phyloP scores from a whole-genome alignment of 2,329 filamentous ascomycete genomes.

The Botryotinia narcissicola region DNA sequence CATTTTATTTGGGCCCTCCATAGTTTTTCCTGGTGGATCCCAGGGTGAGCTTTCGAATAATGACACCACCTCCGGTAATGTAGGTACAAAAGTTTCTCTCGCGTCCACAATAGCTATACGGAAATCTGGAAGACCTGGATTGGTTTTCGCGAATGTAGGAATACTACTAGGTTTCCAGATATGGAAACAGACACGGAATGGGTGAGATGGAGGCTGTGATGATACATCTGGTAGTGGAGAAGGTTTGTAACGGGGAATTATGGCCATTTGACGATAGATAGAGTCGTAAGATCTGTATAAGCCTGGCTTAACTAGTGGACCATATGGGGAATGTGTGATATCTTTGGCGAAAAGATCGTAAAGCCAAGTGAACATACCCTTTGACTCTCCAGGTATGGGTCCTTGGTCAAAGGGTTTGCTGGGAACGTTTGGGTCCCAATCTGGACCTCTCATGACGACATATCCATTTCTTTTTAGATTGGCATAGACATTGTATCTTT shows the following conservation, averaged over 20 bases:
- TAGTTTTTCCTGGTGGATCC: slow-evolving; percentile 51
- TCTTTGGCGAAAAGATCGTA: slow-evolving; percentile 35
- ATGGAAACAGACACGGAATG: slow-evolving; percentile 74
- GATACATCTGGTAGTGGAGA: slow-evolving; percentile 35
- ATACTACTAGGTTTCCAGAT: slow-evolving; percentile 70
- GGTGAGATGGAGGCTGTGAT: slow-evolving; percentile 41
- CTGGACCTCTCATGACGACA: slow-evolving; percentile 69
- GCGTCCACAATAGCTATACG: slow-evolving; percentile 80
- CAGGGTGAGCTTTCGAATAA: slow-evolving; percentile 74
- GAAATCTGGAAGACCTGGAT: slow-evolving; percentile 77
- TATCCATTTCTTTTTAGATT: slow-evolving; percentile 82
- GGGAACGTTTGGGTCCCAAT: slow-evolving; percentile 42
- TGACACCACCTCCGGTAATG: slow-evolving; percentile 65
- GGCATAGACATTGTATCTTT: slow-evolving; percentile 85
- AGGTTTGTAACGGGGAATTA: slow-evolving; percentile 73
- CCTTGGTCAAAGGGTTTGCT: slow-evolving; percentile 20
- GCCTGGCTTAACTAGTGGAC: slow-evolving; percentile 61
- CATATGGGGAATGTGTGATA: slow-evolving; percentile 38
- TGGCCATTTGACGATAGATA: slow-evolving; percentile 72
- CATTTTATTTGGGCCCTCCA: slow-evolving; percentile 50
- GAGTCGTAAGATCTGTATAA: slow-evolving; percentile 64
- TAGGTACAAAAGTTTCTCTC: slow-evolving; percentile 67
- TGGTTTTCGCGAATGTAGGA: slow-evolving; percentile 72
- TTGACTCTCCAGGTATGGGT: slow-evolving; percentile 18
- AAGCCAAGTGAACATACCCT: slow-evolving; percentile 36